Percentiles rank a stretch among this genome's conserved stretches.
These are phyloP conservation scores for Aspergillus sp. DNA, from an alignment of 2,329 filamentous ascomycete genomes.

Conservation along the genomic window DNA sequence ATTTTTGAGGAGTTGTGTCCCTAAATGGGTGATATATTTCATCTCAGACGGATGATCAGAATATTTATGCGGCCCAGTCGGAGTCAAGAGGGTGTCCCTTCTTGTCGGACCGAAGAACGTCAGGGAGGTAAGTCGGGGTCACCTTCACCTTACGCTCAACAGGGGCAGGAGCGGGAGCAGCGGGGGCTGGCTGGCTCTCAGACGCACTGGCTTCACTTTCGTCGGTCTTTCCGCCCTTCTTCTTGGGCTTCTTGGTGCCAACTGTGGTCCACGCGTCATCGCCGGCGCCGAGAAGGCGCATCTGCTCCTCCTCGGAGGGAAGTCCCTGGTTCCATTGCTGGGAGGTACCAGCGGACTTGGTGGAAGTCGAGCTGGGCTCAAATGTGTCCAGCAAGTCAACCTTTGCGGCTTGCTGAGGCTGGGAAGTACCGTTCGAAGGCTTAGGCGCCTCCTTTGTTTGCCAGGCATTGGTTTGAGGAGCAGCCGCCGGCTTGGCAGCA, in stretches of 20 bases:
- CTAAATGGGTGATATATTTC: not conserved
- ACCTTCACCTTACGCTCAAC: slow-evolving; percentile 37
- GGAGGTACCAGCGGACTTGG: slow-evolving; percentile 16
- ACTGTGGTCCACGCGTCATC: slow-evolving; percentile 63
- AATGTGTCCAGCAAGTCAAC: slow-evolving; percentile 46
- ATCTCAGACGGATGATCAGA: slow-evolving; percentile 1
- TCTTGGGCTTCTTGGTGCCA: slow-evolving; percentile 58
- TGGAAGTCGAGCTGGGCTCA: slow-evolving; percentile 25
- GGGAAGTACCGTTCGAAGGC: slow-evolving; percentile 23
- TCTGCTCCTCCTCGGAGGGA: slow-evolving; percentile 62
- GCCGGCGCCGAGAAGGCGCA: slow-evolving; percentile 51
- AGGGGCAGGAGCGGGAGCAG: slow-evolving; percentile 25
- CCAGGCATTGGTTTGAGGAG: slow-evolving; percentile 54
- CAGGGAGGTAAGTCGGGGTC: slow-evolving; percentile 35
- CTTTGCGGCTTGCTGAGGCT: slow-evolving; percentile 17
- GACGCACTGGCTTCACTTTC: slow-evolving; percentile 47
- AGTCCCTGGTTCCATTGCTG: slow-evolving; percentile 50
- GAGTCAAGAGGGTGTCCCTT: slow-evolving; percentile 47
- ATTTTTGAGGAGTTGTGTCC: slow-evolving; percentile 1
- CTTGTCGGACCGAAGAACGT: slow-evolving; percentile 30
- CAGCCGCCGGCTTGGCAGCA: slow-evolving; percentile 48
- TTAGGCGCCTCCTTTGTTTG: slow-evolving; percentile 39
- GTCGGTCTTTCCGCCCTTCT: slow-evolving; percentile 42
- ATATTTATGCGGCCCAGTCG: slow-evolving; percentile 43
- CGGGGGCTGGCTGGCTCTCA: slow-evolving; percentile 30